phyloP scores from a whole-genome alignment of 2,329 filamentous ascomycete species.

The Orbilia javanica region DNA sequence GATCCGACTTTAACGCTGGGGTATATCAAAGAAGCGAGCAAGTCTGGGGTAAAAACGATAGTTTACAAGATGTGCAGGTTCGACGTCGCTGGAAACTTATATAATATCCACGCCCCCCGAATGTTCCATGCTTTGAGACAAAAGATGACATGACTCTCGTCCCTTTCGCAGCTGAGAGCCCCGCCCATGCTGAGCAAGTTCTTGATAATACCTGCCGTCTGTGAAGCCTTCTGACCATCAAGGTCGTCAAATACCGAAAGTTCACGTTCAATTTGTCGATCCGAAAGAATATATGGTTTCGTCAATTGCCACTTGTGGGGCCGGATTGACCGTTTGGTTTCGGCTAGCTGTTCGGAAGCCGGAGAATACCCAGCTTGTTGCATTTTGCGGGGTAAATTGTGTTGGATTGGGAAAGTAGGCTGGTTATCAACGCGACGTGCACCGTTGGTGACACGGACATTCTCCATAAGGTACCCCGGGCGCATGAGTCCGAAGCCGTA shows the following conservation, averaged over 20 bases:
- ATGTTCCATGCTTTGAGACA: background rate
- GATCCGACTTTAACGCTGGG: background rate
- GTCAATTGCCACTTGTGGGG: background rate
- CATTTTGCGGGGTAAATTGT: conserved; percentile 35
- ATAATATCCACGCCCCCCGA: conserved; percentile 1
- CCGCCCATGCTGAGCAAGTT: conserved; percentile 34
- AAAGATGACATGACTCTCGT: conserved; percentile 11
- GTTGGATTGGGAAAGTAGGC: conserved; percentile 13
- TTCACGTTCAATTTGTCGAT: background rate
- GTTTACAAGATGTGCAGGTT: background rate
- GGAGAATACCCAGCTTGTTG: conserved; percentile 50
- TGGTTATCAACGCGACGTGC: too few species aligned
- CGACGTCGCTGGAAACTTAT: background rate
- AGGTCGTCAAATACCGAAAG: conserved; percentile 7
- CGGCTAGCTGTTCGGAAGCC: conserved; percentile 36
- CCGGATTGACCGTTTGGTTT: conserved; percentile 18
- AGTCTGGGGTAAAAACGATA: conserved; percentile 20
- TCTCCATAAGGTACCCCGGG: background rate
- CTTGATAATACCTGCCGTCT: conserved; percentile 29
- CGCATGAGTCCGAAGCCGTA: background rate
- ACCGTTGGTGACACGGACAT: conserved; percentile 4
- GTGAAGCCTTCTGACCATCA: background rate
- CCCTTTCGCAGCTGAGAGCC: background rate
- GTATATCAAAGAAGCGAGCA: background rate
- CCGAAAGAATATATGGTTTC: conserved; percentile 29